Evolutionary conservation across 192 early-diverging fungal genomes (phyloP), one percentile per base, ranked within the genome.

Genomic region (Coemansia sp.): DNA sequence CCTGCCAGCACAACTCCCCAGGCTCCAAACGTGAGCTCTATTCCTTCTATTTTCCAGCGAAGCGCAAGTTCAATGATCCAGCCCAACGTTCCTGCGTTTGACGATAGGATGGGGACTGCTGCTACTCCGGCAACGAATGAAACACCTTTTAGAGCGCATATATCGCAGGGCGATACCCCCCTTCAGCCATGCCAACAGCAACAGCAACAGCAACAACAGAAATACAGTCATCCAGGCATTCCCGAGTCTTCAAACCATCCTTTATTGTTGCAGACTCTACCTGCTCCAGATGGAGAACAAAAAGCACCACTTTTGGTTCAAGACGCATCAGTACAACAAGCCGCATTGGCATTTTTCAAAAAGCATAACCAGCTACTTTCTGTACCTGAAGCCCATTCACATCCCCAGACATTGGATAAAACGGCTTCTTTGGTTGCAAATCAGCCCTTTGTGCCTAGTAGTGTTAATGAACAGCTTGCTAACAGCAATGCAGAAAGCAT

Each of bases 111-210:
- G 37, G 57, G 16, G 4, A 16, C 38, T 4, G 7, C 57, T 9
- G 4, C 57, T 9, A 16, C 16, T 12, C 38, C 57, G 4, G 40
- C 25, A 11, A 16, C 17, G 38, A 40, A 32, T 41, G 57, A 10
- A 9, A 22, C 51, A 25, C 20, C 20, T 22, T 59, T 38, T 10
- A 38, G 57, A 4, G 5, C 10, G 40, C 7, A 32, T 17, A n/a
- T 59, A 16, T 22, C 3, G 38, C 57, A 41, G n/a, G n/a, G 39
- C 7, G 38, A 40, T 41, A 32, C n/a, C 2, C 39, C 32, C 37
- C 57, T 16, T 41, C 57, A 61, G 17, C 20, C 64, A 32, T 60
- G 58, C n/a, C 74, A 76, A 19, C 74, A 70, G 49, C 69, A 65
- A 16, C 64, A 61, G 12, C 64, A 66, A 13, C 43, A 32, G 5